Conservation (phyloP, 768 basidiomycete species). For the Mycena galericulata region DNA sequence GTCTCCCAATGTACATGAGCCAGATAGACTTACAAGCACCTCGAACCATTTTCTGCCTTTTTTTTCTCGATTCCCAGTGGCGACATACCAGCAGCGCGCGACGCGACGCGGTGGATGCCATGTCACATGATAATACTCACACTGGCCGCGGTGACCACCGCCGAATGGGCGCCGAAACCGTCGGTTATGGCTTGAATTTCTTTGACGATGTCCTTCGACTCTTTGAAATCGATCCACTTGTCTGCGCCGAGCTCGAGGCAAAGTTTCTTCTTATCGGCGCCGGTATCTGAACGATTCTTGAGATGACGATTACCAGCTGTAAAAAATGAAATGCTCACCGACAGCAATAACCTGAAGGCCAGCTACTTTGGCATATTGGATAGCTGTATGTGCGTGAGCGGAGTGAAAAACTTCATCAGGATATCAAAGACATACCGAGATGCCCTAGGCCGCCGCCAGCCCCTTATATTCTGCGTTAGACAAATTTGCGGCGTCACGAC, state of each 20-base stretch:
- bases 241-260: slow-evolving; percentile 75
- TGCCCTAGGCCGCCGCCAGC: slow-evolving; percentile 88
- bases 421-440: slow-evolving; percentile 49
- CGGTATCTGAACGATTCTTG: too few relatives aligned
- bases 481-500: too few relatives aligned
- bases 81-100: too few relatives aligned
- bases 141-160: slow-evolving; percentile 69
- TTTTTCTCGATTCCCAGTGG: too few relatives aligned
- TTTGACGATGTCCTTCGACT: slow-evolving; percentile 68
- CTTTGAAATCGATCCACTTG: slow-evolving; percentile 81
- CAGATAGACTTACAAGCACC: too few relatives aligned
- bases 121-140: too few relatives aligned
- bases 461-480: slow-evolving; percentile 37
- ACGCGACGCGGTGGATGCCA: too few relatives aligned
- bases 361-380: slow-evolving; percentile 84
- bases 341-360: slow-evolving; percentile 85
- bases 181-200: slow-evolving; percentile 74
- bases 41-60: too few relatives aligned
- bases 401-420: too few relatives aligned
- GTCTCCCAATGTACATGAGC: too few relatives aligned
- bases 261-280: slow-evolving; percentile 75
- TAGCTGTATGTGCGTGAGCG: slow-evolving; percentile 48
- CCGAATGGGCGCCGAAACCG: slow-evolving; percentile 79
- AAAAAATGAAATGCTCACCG: too few relatives aligned
- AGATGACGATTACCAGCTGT: too few relatives aligned